These are phyloP conservation scores for Metschnikowia chrysomelidarum DNA, from an alignment of 805 yeast genomes.

Conservation along the genomic window DNA sequence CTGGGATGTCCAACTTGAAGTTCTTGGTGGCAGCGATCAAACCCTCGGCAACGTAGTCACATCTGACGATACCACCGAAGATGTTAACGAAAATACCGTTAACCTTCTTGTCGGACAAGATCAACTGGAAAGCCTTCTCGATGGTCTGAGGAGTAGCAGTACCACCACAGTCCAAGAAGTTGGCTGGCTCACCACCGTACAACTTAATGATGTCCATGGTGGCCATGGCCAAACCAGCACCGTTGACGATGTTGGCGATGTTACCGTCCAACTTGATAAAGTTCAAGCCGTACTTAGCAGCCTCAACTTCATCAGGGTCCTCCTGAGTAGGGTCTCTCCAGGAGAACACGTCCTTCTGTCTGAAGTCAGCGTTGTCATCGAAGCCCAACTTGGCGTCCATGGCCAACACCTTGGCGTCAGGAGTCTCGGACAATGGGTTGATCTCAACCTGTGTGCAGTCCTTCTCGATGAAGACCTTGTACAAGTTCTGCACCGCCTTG, in stretches of 20 bases:
- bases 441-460: conserved; percentile 99
- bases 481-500: conserved; percentile 78
- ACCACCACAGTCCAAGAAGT: conserved; percentile 99
- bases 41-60: conserved; percentile 98
- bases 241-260: conserved; percentile 98
- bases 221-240: conserved; percentile 99
- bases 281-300: conserved; percentile 85
- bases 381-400: conserved; percentile 99
- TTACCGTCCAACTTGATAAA: conserved; percentile 98
- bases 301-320: conserved; percentile 95
- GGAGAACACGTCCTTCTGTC: conserved; percentile 90
- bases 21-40: conserved; percentile 91
- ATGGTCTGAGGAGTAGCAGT: conserved; percentile 99
- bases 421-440: conserved; percentile 94
- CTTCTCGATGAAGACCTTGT: conserved; percentile 82
- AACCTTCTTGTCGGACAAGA: conserved; percentile 83
- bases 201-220: conserved; percentile 99
- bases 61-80: conserved; percentile 99
- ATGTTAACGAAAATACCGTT: conserved; percentile 97
- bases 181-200: conserved; percentile 98
- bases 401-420: conserved; percentile 86
- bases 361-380: conserved; percentile 93
- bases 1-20: conserved; percentile 88
- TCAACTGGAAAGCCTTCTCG: conserved; percentile 92
- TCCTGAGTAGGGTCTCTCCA: conserved; percentile 99